A percentile compares a stretch with the other conserved stretches of the same genome.
Evolutionary conservation across 2,329 filamentous ascomycete species (phyloP).

Genomic region (Colletotrichum sp.): DNA sequence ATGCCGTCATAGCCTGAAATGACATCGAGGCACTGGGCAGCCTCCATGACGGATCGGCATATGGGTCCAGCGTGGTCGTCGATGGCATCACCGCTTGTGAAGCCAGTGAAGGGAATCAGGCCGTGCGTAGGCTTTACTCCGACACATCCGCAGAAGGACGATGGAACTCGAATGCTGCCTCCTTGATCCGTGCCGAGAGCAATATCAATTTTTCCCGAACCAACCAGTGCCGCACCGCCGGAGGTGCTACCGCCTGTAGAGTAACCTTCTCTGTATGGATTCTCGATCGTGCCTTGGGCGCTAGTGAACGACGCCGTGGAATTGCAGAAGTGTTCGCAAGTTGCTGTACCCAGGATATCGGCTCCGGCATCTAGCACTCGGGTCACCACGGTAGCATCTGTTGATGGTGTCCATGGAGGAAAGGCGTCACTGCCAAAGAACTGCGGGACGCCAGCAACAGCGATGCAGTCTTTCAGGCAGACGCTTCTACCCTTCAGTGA

Average conservation of each 20-base stretch:
- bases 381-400: conserved; percentile 59
- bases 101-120: conserved; percentile 55
- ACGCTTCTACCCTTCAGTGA: conserved; percentile 47
- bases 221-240: conserved; percentile 51
- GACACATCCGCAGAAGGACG: conserved; percentile 42
- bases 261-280: conserved; percentile 48
- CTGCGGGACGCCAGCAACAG: conserved; percentile 58
- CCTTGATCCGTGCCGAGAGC: conserved; percentile 54
- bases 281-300: conserved; percentile 50
- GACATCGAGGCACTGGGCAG: conserved; percentile 45
- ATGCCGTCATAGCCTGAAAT: conserved; percentile 54
- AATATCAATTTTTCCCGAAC: conserved; percentile 45
- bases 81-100: conserved; percentile 51
- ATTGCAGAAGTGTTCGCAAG: conserved; percentile 59
- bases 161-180: conserved; percentile 50
- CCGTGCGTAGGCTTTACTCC: conserved; percentile 58
- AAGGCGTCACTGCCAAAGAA: conserved; percentile 57
- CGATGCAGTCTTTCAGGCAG: conserved; percentile 60
- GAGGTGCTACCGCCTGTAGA: conserved; percentile 54
- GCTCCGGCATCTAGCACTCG: conserved; percentile 55
- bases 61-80: conserved; percentile 56
- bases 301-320: conserved; percentile 52
- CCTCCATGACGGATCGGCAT: conserved; percentile 41
- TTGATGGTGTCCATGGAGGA: conserved; percentile 52
- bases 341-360: conserved; percentile 52